Conservation (phyloP, 1,284 basidiomycete species). For the Rhodofomes roseus region DNA sequence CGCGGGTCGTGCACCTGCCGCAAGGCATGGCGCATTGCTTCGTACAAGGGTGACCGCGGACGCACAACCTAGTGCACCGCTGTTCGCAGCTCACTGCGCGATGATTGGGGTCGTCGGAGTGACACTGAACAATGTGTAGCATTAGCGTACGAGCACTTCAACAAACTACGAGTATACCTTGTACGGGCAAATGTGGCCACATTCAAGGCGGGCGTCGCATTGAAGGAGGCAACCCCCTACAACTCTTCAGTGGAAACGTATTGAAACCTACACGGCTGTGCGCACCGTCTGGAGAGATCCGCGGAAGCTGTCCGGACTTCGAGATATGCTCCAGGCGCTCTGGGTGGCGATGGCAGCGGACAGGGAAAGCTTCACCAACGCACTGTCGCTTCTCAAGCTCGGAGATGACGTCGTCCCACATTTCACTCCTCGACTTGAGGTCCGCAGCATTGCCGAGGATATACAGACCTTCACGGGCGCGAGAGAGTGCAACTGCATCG, state of each 20-base stretch:
- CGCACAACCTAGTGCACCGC: conserved; percentile 50
- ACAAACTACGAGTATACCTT: conserved; percentile 37
- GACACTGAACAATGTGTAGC: conserved; percentile 44
- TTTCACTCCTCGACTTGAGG: conserved; percentile 38
- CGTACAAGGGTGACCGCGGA: conserved; percentile 57
- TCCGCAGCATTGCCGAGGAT: conserved; percentile 66
- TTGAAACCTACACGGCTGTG: background rate
- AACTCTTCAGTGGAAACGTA: background rate
- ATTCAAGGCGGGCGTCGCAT: conserved; percentile 56
- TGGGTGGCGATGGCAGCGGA: conserved; percentile 57
- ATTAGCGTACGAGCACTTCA: background rate
- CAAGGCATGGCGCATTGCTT: conserved; percentile 52
- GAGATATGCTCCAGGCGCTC: conserved; percentile 38
- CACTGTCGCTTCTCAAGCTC: conserved; percentile 45
- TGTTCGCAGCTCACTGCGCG: conserved; percentile 45
- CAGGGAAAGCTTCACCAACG: conserved; percentile 52
- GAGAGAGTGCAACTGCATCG: conserved; percentile 59
- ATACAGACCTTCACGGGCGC: conserved; percentile 68
- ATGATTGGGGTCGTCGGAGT: conserved; percentile 60
- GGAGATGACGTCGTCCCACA: conserved; percentile 60
- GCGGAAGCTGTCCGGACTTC: conserved; percentile 48
- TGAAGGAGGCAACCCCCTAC: conserved; percentile 60
- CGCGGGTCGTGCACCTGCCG: conserved; percentile 50
- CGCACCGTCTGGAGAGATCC: conserved; percentile 45
- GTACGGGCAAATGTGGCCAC: conserved; percentile 67